Base-by-base conservation (phyloP, 768 basidiomycete species). In the Boletus fagicola region DNA sequence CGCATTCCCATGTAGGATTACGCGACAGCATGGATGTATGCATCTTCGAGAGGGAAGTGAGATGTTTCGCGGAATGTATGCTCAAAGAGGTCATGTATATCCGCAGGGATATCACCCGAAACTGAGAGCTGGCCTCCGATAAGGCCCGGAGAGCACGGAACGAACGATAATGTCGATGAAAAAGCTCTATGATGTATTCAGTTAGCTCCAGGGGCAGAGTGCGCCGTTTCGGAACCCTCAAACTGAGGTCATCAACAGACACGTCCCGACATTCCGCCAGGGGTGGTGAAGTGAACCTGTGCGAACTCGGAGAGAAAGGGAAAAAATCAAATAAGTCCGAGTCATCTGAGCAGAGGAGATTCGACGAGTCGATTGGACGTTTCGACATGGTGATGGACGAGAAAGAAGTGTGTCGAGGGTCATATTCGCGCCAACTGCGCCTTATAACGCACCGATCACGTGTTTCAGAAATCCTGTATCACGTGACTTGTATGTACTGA, bases 61-160 rank as follows among this genome's bases (percentile, higher is more conserved):
- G 57, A 16, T 69, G 64, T 39, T 54, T 63, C 13, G 60, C 54
- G 38, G 65, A 64, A 12, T 44, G 39, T 45, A 74, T 52, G 10
- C 24, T 57, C 49, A 71, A 52, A 30, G 60, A 53, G 10, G 54
- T 49, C 64, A 72, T 71, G 52, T 64, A 70, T 63, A 62, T 71
- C 20, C 77, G 77, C 51, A 84, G 60, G 53, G 74, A 68, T 35
- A 83, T 69, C 31, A 66, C 66, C 31, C 83, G 76, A 62, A 83
- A 70, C 28, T 65, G 66, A 20, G 65, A 72, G 10, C 76, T 83
- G 20, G 74, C 75, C 28, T 78, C 67, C 18, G 77, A 75, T 36
- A 80, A 69, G 9, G 79, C 62, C 9, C 63, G 63, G 42, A 83
- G 75, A 33, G 67, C 62, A 33, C 59, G 59, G 55, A 79, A 79